Percentiles rank a stretch among this genome's conserved stretches.
These are phyloP conservation scores for Pezicula neosporulosa DNA, from an alignment of 2,329 filamentous ascomycete species.

Conservation along the genomic window DNA sequence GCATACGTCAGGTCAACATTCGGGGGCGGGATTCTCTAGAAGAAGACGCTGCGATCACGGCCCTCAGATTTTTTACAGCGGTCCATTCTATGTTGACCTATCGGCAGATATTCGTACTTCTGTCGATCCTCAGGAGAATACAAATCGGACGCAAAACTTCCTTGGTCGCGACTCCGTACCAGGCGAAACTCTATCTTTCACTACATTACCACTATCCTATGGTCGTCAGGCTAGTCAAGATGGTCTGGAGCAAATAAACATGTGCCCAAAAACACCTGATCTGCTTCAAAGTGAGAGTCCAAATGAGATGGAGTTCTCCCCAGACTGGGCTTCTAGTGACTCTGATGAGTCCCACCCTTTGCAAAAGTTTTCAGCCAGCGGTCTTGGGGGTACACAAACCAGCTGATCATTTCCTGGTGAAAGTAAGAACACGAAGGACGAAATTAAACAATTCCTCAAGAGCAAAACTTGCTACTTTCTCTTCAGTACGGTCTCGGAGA, in stretches of 20 bases:
- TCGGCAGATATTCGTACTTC: slow-evolving; percentile 59
- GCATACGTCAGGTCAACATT: background rate
- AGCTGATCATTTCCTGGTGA: slow-evolving; percentile 60
- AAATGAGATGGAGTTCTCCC: slow-evolving; percentile 28
- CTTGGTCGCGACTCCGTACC: slow-evolving; percentile 10
- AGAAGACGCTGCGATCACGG: slow-evolving; percentile 61
- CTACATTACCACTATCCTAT: slow-evolving; percentile 45
- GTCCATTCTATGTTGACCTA: slow-evolving; percentile 78
- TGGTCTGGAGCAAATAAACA: slow-evolving; percentile 12
- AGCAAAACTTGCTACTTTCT: slow-evolving; percentile 11
- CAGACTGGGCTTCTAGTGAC: slow-evolving; percentile 26
- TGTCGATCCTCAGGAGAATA: slow-evolving; percentile 45
- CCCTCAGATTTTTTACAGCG: slow-evolving; percentile 80
- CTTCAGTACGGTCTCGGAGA: slow-evolving; percentile 6
- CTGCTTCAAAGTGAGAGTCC: slow-evolving; percentile 12
- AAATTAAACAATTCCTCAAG: background rate
- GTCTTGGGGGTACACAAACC: slow-evolving; percentile 56
- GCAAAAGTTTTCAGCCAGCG: slow-evolving; percentile 50
- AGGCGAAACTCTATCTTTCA: slow-evolving; percentile 20
- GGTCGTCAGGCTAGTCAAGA: slow-evolving; percentile 29
- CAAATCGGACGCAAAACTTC: slow-evolving; percentile 17
- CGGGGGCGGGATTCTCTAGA: slow-evolving; percentile 9
- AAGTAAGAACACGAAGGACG: slow-evolving; percentile 36
- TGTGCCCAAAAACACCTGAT: slow-evolving; percentile 19
- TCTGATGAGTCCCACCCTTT: slow-evolving; percentile 8